Evolutionary conservation across 2,329 filamentous ascomycete genomes (phyloP).

Genomic region (Aspergillus fijiensis): DNA sequence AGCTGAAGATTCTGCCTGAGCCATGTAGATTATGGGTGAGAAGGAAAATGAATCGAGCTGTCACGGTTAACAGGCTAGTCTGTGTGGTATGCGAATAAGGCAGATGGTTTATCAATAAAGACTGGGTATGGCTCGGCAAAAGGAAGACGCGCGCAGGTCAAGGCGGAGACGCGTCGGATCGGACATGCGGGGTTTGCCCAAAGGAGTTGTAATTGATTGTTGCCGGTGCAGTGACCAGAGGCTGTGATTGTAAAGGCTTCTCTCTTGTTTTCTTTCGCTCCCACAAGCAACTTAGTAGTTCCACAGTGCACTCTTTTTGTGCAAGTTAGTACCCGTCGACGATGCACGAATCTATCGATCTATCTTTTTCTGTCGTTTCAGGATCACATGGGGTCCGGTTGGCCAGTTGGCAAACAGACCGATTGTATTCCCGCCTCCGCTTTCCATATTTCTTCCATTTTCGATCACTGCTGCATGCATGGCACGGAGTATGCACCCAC

Average conservation of each 20-base stretch:
- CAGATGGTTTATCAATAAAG: neutral
- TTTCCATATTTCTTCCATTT: too few relatives aligned
- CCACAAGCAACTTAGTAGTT: neutral
- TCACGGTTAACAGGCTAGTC: neutral
- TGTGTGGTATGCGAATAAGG: neutral
- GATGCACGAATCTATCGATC: too few relatives aligned
- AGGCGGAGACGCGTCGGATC: conserved; percentile 28
- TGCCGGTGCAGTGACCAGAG: neutral
- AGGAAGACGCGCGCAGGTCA: conserved; percentile 31
- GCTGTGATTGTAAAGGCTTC: too few relatives aligned
- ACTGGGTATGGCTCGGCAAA: conserved; percentile 1
- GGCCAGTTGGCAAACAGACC: too few relatives aligned
- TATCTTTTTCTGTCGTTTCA: too few relatives aligned
- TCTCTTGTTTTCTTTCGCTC: neutral
- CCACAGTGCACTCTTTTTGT: too few relatives aligned
- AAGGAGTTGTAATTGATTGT: conserved; percentile 2
- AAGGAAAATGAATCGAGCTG: neutral
- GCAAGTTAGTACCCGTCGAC: too few relatives aligned
- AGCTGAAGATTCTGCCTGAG: conserved; percentile 49
- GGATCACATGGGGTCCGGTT: too few relatives aligned
- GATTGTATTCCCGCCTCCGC: too few relatives aligned
- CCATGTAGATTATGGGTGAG: conserved; percentile 30
- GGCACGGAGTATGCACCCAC: too few relatives aligned
- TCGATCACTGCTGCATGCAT: too few relatives aligned
- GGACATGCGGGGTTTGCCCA: conserved; percentile 17